Evolutionary conservation across 495 filamentous ascomycete species (phyloP).

Genomic region (Daldinia bambusicola): DNA sequence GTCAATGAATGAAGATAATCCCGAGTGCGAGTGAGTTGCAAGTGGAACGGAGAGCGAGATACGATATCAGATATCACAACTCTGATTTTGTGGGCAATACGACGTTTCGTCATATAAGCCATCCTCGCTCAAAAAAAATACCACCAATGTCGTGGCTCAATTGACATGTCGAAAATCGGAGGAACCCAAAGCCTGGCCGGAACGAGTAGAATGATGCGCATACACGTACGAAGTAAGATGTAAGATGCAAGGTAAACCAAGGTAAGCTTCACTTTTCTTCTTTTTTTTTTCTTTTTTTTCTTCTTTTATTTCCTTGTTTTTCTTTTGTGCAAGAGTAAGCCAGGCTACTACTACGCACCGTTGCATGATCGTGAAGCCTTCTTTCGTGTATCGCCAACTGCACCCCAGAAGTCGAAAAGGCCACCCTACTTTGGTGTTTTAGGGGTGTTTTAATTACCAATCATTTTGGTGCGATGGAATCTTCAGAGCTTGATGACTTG

Average conservation of each 20-base stretch:
- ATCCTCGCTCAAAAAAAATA: conserved; percentile 10
- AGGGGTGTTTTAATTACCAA: conserved; percentile 20
- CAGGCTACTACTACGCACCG: neutral
- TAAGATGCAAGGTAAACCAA: neutral
- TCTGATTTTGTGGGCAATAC: conserved; percentile 7
- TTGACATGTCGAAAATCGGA: conserved; percentile 37
- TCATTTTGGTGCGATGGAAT: conserved; percentile 21
- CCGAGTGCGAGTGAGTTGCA: conserved; percentile 1
- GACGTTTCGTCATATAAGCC: conserved; percentile 13
- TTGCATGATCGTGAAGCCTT: neutral
- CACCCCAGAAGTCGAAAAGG: conserved; percentile 17
- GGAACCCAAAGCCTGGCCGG: conserved; percentile 7
- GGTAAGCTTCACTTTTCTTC: conserved; percentile 40
- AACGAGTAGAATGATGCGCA: conserved; percentile 17
- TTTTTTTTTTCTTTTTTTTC: neutral
- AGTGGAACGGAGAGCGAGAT: neutral
- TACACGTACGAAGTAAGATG: neutral
- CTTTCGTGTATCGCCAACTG: conserved; percentile 21
- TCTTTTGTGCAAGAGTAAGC: neutral
- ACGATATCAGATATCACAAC: conserved; percentile 34
- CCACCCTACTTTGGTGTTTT: conserved; percentile 9
- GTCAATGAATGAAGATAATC: neutral
- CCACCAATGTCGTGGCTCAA: conserved; percentile 17
- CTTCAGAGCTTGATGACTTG: conserved; percentile 8
- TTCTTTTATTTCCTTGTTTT: neutral